Base-by-base conservation (phyloP, 140 eudicot species). In the Erigeron philadelphicus region DNA sequence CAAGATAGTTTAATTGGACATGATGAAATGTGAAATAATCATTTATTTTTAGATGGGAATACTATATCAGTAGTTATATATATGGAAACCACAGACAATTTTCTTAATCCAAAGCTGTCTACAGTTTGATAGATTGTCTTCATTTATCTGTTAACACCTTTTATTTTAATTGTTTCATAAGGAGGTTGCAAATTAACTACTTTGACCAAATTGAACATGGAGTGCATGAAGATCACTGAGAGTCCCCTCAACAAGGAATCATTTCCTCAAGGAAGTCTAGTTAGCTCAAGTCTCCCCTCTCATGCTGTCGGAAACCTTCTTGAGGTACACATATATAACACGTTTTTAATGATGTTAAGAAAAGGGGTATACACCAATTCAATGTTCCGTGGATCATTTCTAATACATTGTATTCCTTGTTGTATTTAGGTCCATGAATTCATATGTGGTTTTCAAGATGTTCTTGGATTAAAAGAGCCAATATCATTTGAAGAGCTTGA, bases 401-500 rank as follows among this genome's bases (percentile, higher is more conserved):
- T 31, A 31, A 31, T 2, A 31, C 38, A 11, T 44, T 7, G 2
- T 23, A 40, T 17, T n/a, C 11, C 19, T 60, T 57, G 17, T 45
- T 40, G 25, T 72, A 53, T 44, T 10, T 76, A 87, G 95, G 87
- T 73, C 9, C 78, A 82, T 77, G 87, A 81, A 70, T 77, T 81
- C 59, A 47, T 87, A 9, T 49, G 61, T 17, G 81, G 82, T 62
- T 87, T 87, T 38, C 61, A 79, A 73, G 80, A 79, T 17, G 41
- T 76, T 66, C 68, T 87, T 47, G 80, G 74, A 63, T n/a, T 87
- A 44, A 69, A 69, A 19, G 78, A 61, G 53, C 71, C 73, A 18
- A 31, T 75, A 23, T 52, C 85, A 25, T 82, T 88, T 55, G 77
- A 88, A 66, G 88, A 92, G 54, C 85, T 92, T 72, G 96, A 88